A percentile compares a stretch with the other conserved stretches of the same genome.
Conservation (phyloP, 2,329 filamentous ascomycete species). For the Dactylellina haptotyla region DNA sequence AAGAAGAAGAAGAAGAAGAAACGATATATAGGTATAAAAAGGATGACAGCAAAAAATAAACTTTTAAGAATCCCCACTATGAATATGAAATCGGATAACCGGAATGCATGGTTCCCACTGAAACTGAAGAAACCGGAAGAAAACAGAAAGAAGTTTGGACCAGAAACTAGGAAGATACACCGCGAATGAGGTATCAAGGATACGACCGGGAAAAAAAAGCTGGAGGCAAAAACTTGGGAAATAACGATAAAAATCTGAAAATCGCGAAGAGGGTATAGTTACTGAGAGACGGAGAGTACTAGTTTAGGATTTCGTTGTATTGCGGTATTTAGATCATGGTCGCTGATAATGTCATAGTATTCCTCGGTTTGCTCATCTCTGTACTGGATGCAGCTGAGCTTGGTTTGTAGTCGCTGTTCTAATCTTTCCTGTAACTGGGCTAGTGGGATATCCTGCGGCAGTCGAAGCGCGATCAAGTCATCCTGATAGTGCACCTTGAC, state of each 20-base stretch:
- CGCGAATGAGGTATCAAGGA: constrained; percentile 41
- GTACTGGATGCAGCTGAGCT: constrained; percentile 77
- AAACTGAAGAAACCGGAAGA: constrained; percentile 13
- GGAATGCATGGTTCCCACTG: constrained; percentile 2
- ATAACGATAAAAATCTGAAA: not conserved
- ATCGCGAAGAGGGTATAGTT: constrained; percentile 17
- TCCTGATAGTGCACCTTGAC: constrained; percentile 95
- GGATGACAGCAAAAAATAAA: constrained; percentile 18
- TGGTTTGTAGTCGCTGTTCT: constrained; percentile 81
- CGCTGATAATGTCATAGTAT: constrained; percentile 77
- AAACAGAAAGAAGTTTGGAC: constrained; percentile 24
- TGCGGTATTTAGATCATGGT: constrained; percentile 82
- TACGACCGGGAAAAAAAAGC: constrained; percentile 11
- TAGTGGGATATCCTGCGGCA: constrained; percentile 81
- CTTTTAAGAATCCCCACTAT: constrained; percentile 34
- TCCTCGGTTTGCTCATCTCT: constrained; percentile 82
- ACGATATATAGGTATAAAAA: not conserved
- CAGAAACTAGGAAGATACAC: constrained; percentile 41
- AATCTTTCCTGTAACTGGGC: constrained; percentile 84
- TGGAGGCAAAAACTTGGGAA: not conserved
- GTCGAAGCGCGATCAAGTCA: constrained; percentile 89
- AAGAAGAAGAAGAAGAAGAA: not conserved
- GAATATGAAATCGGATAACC: not conserved
- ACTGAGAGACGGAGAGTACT: constrained; percentile 74
- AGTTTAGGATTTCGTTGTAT: constrained; percentile 87